Evolutionary conservation across 192 early-diverging fungal species (phyloP).

Genomic region (Coemansia sp.): DNA sequence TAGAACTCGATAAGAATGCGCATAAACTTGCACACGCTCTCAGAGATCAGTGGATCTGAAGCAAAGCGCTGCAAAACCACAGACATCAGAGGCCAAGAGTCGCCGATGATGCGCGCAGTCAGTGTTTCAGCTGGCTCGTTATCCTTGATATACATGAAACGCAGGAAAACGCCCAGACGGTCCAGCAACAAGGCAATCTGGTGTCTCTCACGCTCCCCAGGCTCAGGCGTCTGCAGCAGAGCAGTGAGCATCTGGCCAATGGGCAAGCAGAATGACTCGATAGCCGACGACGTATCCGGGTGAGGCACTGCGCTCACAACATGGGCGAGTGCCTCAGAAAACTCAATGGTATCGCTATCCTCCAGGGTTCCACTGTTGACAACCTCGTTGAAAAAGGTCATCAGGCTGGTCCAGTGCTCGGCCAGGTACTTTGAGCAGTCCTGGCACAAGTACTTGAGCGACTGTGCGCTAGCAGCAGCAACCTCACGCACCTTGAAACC

Average conservation of each 20-base stretch:
- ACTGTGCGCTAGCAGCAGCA: slow-evolving; percentile 77
- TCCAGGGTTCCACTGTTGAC: slow-evolving; percentile 58
- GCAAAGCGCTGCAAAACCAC: slow-evolving; percentile 25
- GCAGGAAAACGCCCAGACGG: slow-evolving; percentile 45
- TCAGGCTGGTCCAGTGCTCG: slow-evolving; percentile 72
- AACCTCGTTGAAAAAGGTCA: slow-evolving; percentile 77
- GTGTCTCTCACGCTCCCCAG: slow-evolving; percentile 6
- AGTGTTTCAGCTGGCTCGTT: slow-evolving; percentile 30
- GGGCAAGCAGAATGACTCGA: slow-evolving; percentile 47
- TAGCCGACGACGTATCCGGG: slow-evolving; percentile 25
- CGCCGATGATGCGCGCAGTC: slow-evolving; percentile 22
- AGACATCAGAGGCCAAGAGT: slow-evolving; percentile 31
- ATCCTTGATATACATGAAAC: slow-evolving; percentile 29
- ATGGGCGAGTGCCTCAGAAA: slow-evolving; percentile 87
- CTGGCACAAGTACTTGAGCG: slow-evolving; percentile 86
- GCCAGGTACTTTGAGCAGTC: slow-evolving; percentile 82
- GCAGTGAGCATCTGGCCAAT: slow-evolving; percentile 31
- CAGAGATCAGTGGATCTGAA: slow-evolving; percentile 23
- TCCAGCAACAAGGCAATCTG: slow-evolving; percentile 32
- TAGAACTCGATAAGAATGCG: slow-evolving; percentile 40
- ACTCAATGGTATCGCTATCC: slow-evolving; percentile 65
- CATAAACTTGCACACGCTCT: slow-evolving; percentile 41
- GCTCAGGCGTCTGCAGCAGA: slow-evolving; percentile 26
- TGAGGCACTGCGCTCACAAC: slow-evolving; percentile 77
- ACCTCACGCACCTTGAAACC: slow-evolving; percentile 88